These are phyloP conservation scores for Helotiales sp. DNA, from an alignment of 2,329 filamentous ascomycete genomes.

Conservation along the genomic window DNA sequence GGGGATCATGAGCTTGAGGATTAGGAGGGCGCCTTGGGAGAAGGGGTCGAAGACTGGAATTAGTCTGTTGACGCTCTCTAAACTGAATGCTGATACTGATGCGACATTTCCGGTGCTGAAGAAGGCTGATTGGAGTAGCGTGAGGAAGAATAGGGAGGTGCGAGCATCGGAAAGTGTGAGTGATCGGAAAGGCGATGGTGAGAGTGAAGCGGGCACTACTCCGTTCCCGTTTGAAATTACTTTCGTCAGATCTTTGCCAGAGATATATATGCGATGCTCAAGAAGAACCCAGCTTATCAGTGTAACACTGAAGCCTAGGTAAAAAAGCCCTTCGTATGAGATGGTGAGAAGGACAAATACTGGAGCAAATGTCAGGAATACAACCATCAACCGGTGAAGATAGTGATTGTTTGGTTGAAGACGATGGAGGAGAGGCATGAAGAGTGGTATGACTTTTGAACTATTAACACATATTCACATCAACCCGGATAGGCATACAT, in stretches of 20 bases:
- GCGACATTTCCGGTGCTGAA: constrained; percentile 97
- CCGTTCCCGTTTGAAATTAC: constrained; percentile 28
- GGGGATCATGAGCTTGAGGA: constrained; percentile 90
- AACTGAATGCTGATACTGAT: constrained; percentile 88
- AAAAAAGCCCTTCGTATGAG: constrained; percentile 96
- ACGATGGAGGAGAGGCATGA: constrained; percentile 81
- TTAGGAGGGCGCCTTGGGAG: constrained; percentile 82
- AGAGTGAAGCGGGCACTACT: constrained; percentile 33
- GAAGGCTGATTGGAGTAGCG: constrained; percentile 91
- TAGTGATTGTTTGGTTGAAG: constrained; percentile 85
- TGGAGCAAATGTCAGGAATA: constrained; percentile 92
- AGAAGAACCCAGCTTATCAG: constrained; percentile 90
- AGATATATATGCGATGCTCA: constrained; percentile 75
- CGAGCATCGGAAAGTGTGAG: constrained; percentile 84
- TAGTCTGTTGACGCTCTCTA: constrained; percentile 87
- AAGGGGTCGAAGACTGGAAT: constrained; percentile 94
- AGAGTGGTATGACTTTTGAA: constrained; percentile 68
- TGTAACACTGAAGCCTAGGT: constrained; percentile 83
- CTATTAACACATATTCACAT: constrained; percentile 4
- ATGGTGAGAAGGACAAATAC: constrained; percentile 96
- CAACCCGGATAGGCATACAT: constrained; percentile 44
- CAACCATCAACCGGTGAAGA: constrained; percentile 83
- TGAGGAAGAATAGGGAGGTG: constrained; percentile 92
- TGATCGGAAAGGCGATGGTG: constrained; percentile 55
- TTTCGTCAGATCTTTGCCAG: constrained; percentile 14